Evolutionary conservation across 768 basidiomycete genomes (phyloP).

Genomic region (Dioszegia hungarica): DNA sequence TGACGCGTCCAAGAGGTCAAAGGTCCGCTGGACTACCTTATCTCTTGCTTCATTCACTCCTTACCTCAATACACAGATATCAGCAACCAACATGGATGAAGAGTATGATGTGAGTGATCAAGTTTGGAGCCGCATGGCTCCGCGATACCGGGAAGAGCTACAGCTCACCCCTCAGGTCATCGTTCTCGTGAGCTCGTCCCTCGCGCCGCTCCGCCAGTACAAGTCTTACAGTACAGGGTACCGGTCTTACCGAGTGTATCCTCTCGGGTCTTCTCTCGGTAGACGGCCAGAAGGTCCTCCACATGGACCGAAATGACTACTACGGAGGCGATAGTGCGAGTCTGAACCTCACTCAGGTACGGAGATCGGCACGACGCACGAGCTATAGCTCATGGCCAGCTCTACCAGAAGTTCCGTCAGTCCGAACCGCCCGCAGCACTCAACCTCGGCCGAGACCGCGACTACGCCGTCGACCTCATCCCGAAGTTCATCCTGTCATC

Average conservation of each 20-base stretch:
- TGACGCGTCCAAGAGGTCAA: no score
- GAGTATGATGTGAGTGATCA: constrained; percentile 75
- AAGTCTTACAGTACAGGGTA: constrained; percentile 57
- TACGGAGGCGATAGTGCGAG: constrained; percentile 97
- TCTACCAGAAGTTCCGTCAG: constrained; percentile 90
- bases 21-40: background rate
- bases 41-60: background rate
- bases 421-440: constrained; percentile 73
- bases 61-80: background rate
- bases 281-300: constrained; percentile 98
- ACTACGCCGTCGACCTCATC: constrained; percentile 95
- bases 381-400: constrained; percentile 56
- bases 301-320: constrained; percentile 82
- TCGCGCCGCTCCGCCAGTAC: background rate
- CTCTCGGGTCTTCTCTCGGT: constrained; percentile 97
- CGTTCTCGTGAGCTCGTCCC: constrained; percentile 35
- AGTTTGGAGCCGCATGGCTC: background rate
- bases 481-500: constrained; percentile 99
- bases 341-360: constrained; percentile 92
- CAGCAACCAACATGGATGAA: constrained; percentile 76
- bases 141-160: background rate
- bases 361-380: constrained; percentile 19
- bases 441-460: constrained; percentile 75
- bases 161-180: constrained; percentile 34
- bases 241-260: constrained; percentile 97